phyloP scores from a whole-genome alignment of 805 yeast genomes.

The Spathaspora girioi region DNA sequence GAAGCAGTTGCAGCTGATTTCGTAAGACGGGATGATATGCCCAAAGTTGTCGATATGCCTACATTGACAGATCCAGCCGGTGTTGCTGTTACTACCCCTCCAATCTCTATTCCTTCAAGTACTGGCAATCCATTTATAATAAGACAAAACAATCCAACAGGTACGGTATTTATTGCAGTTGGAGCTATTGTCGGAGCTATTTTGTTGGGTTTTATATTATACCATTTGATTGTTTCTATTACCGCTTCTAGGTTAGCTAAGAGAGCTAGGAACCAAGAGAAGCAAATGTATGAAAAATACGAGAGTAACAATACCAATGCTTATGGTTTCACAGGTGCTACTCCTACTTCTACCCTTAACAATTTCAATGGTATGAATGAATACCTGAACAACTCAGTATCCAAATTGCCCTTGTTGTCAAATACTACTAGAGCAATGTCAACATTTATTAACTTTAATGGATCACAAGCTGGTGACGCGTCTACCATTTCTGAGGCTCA shows the following conservation, averaged over 20 bases:
- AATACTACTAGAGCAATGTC: conserved; percentile 14
- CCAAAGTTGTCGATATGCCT: conserved; percentile 6
- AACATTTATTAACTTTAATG: conserved; percentile 8
- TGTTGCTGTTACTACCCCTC: conserved; percentile 44
- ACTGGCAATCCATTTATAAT: conserved; percentile 62
- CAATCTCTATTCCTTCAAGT: conserved; percentile 56
- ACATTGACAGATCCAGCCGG: conserved; percentile 5
- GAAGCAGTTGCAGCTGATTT: background rate
- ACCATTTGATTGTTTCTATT: conserved; percentile 48
- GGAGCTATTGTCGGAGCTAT: conserved; percentile 67
- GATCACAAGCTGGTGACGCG: conserved; percentile 23
- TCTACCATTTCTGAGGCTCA: conserved; percentile 32
- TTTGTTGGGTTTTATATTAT: conserved; percentile 45
- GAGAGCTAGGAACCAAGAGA: conserved; percentile 33
- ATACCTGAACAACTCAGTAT: conserved; percentile 16
- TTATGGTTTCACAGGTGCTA: conserved; percentile 19
- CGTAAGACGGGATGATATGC: conserved; percentile 8
- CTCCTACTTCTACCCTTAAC: conserved; percentile 16
- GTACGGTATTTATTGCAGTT: conserved; percentile 80
- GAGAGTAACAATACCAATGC: conserved; percentile 26
- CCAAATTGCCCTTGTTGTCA: conserved; percentile 29
- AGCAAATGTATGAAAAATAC: conserved; percentile 28
- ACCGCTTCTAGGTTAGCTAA: conserved; percentile 52
- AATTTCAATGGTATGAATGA: conserved; percentile 11
- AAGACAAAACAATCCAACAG: conserved; percentile 52